These are phyloP conservation scores for Takashimella koratensis DNA, from an alignment of 1,284 basidiomycete genomes.

Conservation along the genomic window DNA sequence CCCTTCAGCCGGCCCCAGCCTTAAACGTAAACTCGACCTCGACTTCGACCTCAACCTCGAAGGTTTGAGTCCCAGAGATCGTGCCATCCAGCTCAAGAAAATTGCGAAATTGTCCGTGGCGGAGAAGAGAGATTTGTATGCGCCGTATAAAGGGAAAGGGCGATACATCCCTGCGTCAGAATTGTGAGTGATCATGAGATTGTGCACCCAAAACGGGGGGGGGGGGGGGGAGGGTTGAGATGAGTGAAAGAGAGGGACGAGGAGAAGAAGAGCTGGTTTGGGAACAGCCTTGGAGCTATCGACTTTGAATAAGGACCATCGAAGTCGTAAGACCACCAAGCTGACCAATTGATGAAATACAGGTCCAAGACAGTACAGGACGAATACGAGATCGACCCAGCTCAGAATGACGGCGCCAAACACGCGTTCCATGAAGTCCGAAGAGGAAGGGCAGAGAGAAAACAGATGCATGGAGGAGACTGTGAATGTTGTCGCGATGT, in stretches of 20 bases:
- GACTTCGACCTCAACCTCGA: slow-evolving; percentile 20
- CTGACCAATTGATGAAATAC: no score
- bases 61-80: slow-evolving; percentile 28
- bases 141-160: slow-evolving; percentile 39
- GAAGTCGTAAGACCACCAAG: no score
- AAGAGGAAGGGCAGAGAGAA: slow-evolving; percentile 62
- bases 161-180: slow-evolving; percentile 36
- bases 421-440: slow-evolving; percentile 75
- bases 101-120: slow-evolving; percentile 24
- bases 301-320: no score
- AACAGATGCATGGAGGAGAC: slow-evolving; percentile 67
- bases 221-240: neutral
- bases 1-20: neutral
- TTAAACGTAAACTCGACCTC: neutral
- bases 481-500: slow-evolving; percentile 83
- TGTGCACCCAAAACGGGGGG: neutral
- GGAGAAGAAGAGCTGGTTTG: neutral
- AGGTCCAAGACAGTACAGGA: slow-evolving; percentile 66
- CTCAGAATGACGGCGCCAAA: slow-evolving; percentile 61
- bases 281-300: slow-evolving; percentile 25
- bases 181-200: slow-evolving; percentile 19
- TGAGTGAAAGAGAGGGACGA: neutral
- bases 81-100: slow-evolving; percentile 23
- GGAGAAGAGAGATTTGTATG: slow-evolving; percentile 37
- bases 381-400: slow-evolving; percentile 63